phyloP scores from a whole-genome alignment of 2,329 filamentous ascomycete species.

The Clarireedia homoeocarpa region DNA sequence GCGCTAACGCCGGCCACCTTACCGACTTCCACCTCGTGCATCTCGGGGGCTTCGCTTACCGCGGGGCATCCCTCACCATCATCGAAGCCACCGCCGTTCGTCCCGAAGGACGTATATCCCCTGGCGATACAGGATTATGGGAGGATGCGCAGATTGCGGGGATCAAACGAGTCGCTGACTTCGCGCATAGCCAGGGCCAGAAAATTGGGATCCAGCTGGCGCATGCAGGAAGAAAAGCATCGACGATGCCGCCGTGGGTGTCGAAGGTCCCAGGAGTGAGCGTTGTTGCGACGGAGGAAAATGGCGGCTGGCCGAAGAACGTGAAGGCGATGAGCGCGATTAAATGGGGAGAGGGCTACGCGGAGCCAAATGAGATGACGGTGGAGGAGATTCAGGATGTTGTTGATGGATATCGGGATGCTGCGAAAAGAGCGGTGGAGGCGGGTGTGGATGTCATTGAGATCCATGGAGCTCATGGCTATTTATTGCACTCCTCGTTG shows the following conservation, averaged over 20 bases:
- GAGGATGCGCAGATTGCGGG: constrained; percentile 67
- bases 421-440: constrained; percentile 51
- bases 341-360: constrained; percentile 53
- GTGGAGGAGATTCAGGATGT: constrained; percentile 58
- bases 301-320: constrained; percentile 49
- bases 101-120: constrained; percentile 74
- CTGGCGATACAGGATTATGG: constrained; percentile 75
- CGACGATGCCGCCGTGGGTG: constrained; percentile 56
- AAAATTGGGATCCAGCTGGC: constrained; percentile 73
- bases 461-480: constrained; percentile 74
- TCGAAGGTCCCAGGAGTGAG: constrained; percentile 29
- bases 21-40: constrained; percentile 83
- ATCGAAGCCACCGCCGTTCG: constrained; percentile 73
- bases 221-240: constrained; percentile 69
- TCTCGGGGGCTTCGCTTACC: constrained; percentile 67
- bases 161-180: constrained; percentile 66
- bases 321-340: constrained; percentile 44
- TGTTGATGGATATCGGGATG: constrained; percentile 53
- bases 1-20: constrained; percentile 60
- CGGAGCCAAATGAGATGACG: constrained; percentile 59
- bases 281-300: constrained; percentile 42
- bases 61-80: constrained; percentile 68
- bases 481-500: constrained; percentile 63
- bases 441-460: constrained; percentile 69
- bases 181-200: constrained; percentile 70